Percentiles rank a stretch among this genome's conserved stretches.
phyloP scores from a whole-genome alignment of 225 moss, liverwort and hornwort species.

The Straminergon stramineum region DNA sequence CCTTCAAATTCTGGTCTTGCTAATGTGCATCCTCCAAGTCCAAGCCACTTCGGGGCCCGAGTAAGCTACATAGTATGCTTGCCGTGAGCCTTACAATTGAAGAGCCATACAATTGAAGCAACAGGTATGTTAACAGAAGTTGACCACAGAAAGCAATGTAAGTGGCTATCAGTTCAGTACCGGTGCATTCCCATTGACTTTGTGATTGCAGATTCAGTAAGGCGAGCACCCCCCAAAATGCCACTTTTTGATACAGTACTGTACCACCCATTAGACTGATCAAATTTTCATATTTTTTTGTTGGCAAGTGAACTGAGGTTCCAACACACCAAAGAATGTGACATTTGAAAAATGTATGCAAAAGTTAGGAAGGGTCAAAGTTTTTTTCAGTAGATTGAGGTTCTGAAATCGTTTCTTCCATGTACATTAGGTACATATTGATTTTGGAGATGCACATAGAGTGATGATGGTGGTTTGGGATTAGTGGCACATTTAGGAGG shows the following conservation, averaged over 20 bases:
- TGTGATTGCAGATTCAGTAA: background rate
- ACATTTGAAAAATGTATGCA: background rate
- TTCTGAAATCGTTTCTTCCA: no score
- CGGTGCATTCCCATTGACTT: background rate
- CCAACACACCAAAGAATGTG: background rate
- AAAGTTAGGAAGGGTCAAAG: background rate
- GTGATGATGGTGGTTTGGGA: no score
- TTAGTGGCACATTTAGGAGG: no score
- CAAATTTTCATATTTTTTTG: no score
- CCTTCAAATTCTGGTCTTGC: background rate
- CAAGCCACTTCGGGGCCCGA: background rate
- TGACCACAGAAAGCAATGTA: background rate
- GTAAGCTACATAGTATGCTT: background rate
- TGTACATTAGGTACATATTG: no score
- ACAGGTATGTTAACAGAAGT: background rate
- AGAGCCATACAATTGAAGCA: background rate
- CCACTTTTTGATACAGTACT: no score
- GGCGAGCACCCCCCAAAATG: background rate
- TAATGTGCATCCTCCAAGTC: background rate
- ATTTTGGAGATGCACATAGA: no score
- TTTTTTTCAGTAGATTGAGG: no score
- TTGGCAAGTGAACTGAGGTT: background rate
- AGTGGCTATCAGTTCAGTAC: background rate
- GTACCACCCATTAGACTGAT: no score
- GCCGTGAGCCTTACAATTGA: background rate